Evolutionary conservation across 2,329 filamentous ascomycete genomes (phyloP).

Genomic region (Aspergillus sp.): DNA sequence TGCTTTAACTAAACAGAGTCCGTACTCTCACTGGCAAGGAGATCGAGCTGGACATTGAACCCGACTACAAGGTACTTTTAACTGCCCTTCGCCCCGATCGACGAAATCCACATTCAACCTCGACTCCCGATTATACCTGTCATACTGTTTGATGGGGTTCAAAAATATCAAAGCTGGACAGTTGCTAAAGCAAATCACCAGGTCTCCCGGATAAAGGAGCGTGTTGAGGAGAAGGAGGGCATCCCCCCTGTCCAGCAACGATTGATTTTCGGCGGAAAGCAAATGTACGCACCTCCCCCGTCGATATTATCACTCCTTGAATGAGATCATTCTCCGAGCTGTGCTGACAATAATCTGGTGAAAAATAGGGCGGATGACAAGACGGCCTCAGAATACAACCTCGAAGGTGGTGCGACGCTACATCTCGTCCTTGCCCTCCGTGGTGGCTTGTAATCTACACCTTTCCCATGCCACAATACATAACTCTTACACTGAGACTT

Average conservation of each 20-base stretch:
- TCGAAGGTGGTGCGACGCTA: constrained; percentile 87
- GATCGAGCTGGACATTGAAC: constrained; percentile 96
- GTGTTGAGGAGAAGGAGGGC: constrained; percentile 97
- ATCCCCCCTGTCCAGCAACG: constrained; percentile 96
- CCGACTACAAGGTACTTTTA: constrained; percentile 72
- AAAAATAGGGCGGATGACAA: constrained; percentile 81
- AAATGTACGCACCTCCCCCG: constrained; percentile 64
- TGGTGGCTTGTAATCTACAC: constrained; percentile 52
- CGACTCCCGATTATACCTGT: too few relatives aligned
- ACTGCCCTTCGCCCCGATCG: neutral
- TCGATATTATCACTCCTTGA: too few relatives aligned
- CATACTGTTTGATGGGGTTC: too few relatives aligned
- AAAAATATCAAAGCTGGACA: too few relatives aligned
- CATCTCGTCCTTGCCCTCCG: constrained; percentile 93
- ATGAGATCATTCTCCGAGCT: too few relatives aligned
- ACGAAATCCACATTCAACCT: too few relatives aligned
- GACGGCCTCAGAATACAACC: constrained; percentile 81
- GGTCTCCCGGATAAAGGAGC: constrained; percentile 97
- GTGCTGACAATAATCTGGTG: neutral
- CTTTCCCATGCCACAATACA: too few relatives aligned
- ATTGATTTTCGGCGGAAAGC: constrained; percentile 93
- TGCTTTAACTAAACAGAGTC: constrained; percentile 57
- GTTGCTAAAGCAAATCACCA: constrained; percentile 30
- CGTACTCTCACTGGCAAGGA: constrained; percentile 97
- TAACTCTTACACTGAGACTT: too few relatives aligned